These are phyloP conservation scores for Erodium texanum DNA, from an alignment of 441 rosid species.

Conservation along the genomic window DNA sequence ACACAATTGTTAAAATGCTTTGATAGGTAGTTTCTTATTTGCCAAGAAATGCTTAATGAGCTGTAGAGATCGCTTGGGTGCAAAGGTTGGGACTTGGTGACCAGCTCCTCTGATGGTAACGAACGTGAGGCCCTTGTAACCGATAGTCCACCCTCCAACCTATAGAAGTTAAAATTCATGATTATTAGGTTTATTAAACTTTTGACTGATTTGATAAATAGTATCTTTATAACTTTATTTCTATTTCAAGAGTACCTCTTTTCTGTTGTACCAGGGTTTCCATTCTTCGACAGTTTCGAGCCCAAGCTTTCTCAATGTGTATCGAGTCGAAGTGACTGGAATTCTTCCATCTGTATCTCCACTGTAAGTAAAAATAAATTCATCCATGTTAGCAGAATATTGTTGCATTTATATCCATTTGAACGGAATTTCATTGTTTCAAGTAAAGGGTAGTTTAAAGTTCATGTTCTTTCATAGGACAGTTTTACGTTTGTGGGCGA, in stretches of 20 bases:
- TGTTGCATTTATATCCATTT: no score
- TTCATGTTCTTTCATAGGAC: no score
- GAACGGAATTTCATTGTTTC: no score
- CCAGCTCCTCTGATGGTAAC: slow-evolving; percentile 74
- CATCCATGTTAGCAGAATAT: no score
- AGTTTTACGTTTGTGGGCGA: no score
- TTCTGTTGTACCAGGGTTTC: slow-evolving; percentile 55
- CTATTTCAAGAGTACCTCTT: slow-evolving; percentile 30
- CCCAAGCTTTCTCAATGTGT: slow-evolving; percentile 51
- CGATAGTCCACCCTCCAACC: slow-evolving; percentile 75
- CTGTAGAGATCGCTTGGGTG: slow-evolving; percentile 51
- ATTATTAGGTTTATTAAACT: background rate
- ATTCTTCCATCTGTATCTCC: slow-evolving; percentile 83
- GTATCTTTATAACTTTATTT: background rate
- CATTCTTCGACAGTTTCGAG: slow-evolving; percentile 45
- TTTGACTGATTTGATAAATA: background rate
- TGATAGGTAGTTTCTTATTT: slow-evolving; percentile 45
- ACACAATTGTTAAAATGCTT: slow-evolving; percentile 28
- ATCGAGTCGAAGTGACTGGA: slow-evolving; percentile 61
- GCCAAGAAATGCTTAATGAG: slow-evolving; percentile 45
- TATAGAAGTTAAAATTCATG: slow-evolving; percentile 8
- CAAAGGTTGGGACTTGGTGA: slow-evolving; percentile 63
- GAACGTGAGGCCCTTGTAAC: slow-evolving; percentile 53
- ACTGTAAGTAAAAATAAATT: slow-evolving; percentile 23
- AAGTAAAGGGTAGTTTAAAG: no score